Evolutionary conservation across 2,329 filamentous ascomycete species (phyloP).

Genomic region (Taxawa tesnikishii): DNA sequence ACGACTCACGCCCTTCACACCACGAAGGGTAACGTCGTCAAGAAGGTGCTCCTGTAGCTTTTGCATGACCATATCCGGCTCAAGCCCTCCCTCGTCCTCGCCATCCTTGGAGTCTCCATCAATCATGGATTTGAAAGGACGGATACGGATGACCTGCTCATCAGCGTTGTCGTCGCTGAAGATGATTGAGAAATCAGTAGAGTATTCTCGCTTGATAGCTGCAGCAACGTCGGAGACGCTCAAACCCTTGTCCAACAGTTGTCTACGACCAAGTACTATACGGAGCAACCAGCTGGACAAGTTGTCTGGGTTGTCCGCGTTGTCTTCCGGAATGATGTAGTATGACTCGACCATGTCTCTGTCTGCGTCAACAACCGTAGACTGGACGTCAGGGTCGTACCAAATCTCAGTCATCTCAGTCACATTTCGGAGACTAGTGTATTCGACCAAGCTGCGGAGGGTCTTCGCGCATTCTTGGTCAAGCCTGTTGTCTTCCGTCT

Average conservation of each 20-base stretch:
- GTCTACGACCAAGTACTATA: conserved; percentile 83
- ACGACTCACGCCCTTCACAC: conserved; percentile 76
- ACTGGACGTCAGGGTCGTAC: conserved; percentile 83
- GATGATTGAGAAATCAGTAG: conserved; percentile 75
- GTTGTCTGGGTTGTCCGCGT: conserved; percentile 44
- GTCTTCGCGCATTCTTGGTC: conserved; percentile 72
- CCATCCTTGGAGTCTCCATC: conserved; percentile 49
- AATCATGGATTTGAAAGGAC: conserved; percentile 37
- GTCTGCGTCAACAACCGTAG: conserved; percentile 78
- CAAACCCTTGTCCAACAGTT: conserved; percentile 88
- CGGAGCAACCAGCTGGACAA: conserved; percentile 95
- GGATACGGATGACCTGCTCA: conserved; percentile 84
- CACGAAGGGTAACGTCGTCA: conserved; percentile 80
- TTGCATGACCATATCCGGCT: conserved; percentile 89
- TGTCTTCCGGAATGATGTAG: conserved; percentile 84
- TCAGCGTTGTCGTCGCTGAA: conserved; percentile 98
- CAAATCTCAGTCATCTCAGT: conserved; percentile 91
- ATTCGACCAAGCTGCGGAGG: conserved; percentile 81
- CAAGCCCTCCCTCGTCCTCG: conserved; percentile 55
- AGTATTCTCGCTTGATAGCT: conserved; percentile 81
- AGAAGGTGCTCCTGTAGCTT: conserved; percentile 83
- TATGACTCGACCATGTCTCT: conserved; percentile 92
- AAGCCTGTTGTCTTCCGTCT: conserved; percentile 47
- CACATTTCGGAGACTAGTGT: conserved; percentile 85
- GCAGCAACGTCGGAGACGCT: conserved; percentile 82